Percentiles rank a stretch among this genome's conserved stretches.
Conservation (phyloP, 2,329 filamentous ascomycete species). For the Paraconiothyrium sp. region DNA sequence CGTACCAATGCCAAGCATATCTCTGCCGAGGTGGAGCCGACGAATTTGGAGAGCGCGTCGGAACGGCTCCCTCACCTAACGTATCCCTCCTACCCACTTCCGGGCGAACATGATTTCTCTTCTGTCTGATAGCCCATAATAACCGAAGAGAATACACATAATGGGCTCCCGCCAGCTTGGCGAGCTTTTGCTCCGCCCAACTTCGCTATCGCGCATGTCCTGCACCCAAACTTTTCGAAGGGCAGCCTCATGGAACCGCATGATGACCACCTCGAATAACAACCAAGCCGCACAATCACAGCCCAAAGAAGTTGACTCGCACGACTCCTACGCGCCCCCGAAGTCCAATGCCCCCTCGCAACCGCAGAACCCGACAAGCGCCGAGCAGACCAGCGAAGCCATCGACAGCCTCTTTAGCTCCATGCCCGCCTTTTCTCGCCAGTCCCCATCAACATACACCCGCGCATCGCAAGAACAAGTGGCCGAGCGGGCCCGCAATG, state of each 20-base stretch:
- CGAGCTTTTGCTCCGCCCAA: conserved; percentile 44
- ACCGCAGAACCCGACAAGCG: conserved; percentile 14
- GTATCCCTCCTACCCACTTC: background rate
- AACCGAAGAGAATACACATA: conserved; percentile 2
- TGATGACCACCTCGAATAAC: conserved; percentile 18
- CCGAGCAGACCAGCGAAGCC: conserved; percentile 23
- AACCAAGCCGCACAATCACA: conserved; percentile 25
- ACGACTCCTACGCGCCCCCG: conserved; percentile 4
- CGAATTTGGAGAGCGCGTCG: conserved; percentile 36
- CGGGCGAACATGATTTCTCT: conserved; percentile 6
- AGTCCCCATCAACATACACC: conserved; percentile 5
- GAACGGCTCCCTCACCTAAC: conserved; percentile 13
- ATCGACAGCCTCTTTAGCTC: conserved; percentile 39
- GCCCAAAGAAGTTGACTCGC: conserved; percentile 11
- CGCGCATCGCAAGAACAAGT: conserved; percentile 2
- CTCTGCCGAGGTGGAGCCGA: conserved; percentile 22
- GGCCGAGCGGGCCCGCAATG: conserved; percentile 18
- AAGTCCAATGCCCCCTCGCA: conserved; percentile 9
- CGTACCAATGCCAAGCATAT: conserved; percentile 13
- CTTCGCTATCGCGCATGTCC: conserved; percentile 32
- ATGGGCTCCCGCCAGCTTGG: conserved; percentile 46
- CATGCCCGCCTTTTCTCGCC: conserved; percentile 11
- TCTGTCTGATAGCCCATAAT: background rate
- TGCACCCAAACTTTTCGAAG: conserved; percentile 21
- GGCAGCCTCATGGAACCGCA: conserved; percentile 27